These are phyloP conservation scores for Phanerochaete sordida DNA, from an alignment of 768 basidiomycete genomes.

Conservation along the genomic window DNA sequence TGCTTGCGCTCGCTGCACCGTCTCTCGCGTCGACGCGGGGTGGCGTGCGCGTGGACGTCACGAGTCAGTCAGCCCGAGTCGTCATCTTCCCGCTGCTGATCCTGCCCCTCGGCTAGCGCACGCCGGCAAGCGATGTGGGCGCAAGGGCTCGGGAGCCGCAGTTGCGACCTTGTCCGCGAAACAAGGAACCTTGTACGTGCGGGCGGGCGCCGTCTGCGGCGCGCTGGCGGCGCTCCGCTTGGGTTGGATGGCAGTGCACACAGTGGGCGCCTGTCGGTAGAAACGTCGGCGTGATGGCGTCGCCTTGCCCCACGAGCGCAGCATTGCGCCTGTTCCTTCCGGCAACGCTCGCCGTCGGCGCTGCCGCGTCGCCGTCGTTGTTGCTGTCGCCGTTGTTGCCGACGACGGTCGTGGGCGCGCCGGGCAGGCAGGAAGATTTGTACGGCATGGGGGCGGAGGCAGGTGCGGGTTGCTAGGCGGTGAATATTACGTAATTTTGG, in stretches of 20 bases:
- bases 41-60: background rate
- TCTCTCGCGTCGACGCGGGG: background rate
- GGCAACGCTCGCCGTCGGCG: background rate
- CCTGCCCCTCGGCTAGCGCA: background rate
- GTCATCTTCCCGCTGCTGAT: background rate
- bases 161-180: no score
- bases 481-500: slow-evolving; percentile 4
- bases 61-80: background rate
- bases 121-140: background rate
- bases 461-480: slow-evolving; percentile 10
- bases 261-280: background rate
- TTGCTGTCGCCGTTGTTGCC: background rate
- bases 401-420: no score
- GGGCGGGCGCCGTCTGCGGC: background rate
- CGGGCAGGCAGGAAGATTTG: no score
- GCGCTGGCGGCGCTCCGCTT: background rate
- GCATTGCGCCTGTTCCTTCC: background rate
- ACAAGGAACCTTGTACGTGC: no score
- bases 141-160: no score
- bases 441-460: background rate
- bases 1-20: background rate
- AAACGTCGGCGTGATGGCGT: slow-evolving; percentile 3
- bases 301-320: background rate
- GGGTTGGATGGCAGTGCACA: background rate
- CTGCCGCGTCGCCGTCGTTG: background rate